Evolutionary conservation across 257 asterid genomes (phyloP), one percentile per base, ranked within the genome.

Genomic region (Rauvolfia tetraphylla): DNA sequence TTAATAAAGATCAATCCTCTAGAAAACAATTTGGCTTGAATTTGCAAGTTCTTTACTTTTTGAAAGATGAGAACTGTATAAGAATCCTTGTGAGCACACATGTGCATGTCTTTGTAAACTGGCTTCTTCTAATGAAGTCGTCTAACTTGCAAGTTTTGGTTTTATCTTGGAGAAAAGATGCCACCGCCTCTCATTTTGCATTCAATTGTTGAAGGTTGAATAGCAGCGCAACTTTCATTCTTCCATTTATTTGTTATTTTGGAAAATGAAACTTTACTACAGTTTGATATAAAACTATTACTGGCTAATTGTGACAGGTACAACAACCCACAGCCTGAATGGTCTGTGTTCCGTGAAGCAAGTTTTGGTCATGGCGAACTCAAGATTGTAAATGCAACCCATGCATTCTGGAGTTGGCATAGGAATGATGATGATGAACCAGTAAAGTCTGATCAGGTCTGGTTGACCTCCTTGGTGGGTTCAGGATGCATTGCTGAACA

Each of bases 331-430:
- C 83, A 80, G 74, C 97, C 99, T 0, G 84, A 86, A 49, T 95
- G 99, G 98, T 93, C 99, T 5, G 86, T 76, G 7, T 95, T 95
- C 84, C 94, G 96, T 0, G 98, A 95, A 79, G 99, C 99, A 44
- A 93, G 98, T 84, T 95, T 95, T 51, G 98, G 98, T 7, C 99
- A 95, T 75, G 99, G 99, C 1, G 98, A 91, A 85, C 80, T 93
- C 44, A 86, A 75, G 79, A 80, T 93, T 58, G 86, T 71, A 74
- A 93, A 93, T 83, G 72, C 92, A 27, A 89, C 90, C 74, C 97
- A 95, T 81, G 95, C 98, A 11, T 88, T 83, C 61, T 95, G 99
- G 99, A 93, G 95, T 68, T 93, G 99, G 98, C 97, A 95, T 48
- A 83, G 97, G 84, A 95, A 93, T 63, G 97, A 89, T 25, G 96